A percentile compares a stretch with the other conserved stretches of the same genome.
phyloP scores from a whole-genome alignment of 108 stramenopile species.

The Cyclotella atomus region DNA sequence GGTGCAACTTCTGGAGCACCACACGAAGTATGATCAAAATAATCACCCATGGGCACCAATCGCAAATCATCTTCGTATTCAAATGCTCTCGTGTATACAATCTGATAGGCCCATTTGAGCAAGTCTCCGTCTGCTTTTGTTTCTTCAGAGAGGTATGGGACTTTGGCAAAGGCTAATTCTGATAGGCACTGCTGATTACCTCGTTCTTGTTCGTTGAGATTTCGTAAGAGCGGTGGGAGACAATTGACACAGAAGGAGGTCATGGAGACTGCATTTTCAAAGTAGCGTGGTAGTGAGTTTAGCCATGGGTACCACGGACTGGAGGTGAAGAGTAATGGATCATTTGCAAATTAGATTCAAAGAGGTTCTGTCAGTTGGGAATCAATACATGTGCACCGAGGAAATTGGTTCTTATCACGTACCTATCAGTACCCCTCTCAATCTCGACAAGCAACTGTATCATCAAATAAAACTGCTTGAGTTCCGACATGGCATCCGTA shows the following conservation, averaged over 20 bases:
- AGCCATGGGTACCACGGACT: conserved; percentile 55
- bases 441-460: conserved; percentile 48
- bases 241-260: conserved; percentile 43
- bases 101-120: conserved; percentile 28
- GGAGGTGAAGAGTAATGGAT: too few relatives aligned
- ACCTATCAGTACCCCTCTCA: conserved; percentile 51
- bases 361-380: neutral
- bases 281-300: conserved; percentile 53
- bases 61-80: conserved; percentile 40
- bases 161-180: conserved; percentile 3
- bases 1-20: conserved; percentile 43
- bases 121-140: conserved; percentile 26
- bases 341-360: too few relatives aligned
- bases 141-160: conserved; percentile 24
- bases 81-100: conserved; percentile 29
- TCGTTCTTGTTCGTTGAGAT: conserved; percentile 30
- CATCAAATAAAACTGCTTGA: conserved; percentile 43
- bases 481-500: neutral
- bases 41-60: conserved; percentile 56
- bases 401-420: neutral
- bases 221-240: conserved; percentile 37
- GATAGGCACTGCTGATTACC: conserved; percentile 18
- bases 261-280: conserved; percentile 51
- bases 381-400: neutral
- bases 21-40: conserved; percentile 56